Evolutionary conservation across 495 filamentous ascomycete genomes (phyloP), one percentile per base, ranked within the genome.

Genomic region (Pseudomonodictys pantanalensis): DNA sequence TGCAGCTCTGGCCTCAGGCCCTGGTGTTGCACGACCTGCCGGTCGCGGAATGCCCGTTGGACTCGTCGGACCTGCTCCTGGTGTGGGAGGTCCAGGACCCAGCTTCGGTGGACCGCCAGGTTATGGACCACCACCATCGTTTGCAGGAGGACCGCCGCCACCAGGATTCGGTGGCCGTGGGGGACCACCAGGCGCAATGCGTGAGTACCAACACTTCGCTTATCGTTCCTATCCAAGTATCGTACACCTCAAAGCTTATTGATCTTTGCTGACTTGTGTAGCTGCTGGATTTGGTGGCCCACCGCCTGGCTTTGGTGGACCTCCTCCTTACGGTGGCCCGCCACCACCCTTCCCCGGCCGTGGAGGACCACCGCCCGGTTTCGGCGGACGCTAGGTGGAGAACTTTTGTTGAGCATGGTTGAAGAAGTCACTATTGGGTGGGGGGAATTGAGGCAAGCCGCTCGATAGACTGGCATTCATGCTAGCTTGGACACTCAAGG

Each of bases 21-120:
- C 93, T 57, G 93, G 93, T 64, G 90, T 97, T 69, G 86, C 88
- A 62, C 87, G 91, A 67, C 91, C 95, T 70, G 91, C 92, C 70
- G 93, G 95, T 58, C 83, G 93, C 71, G 95, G 93, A 65, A 81
- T 93, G 60, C 90, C 92, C 7, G 78, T 89, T 64, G 91, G 91
- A 62, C 83, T 95, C 66, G 89, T 87, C 71, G 93, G 95, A 15
- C 93, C 93, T 48, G 90, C 89, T 72, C 87, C 89, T 65, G 92
- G 92, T 69, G 86, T 95, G 71, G 92, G 90, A 65, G 90, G 88
- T 53, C 84, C 84, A 28, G 81, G 83, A 26, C 89, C 91, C 32
- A 86, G 76, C 20, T 70, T 70, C 29, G 56, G 84, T 48, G 80
- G 77, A 18, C 83, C 86, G 43, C 86, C 86, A 57, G 87, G 88